Conservation (phyloP, 495 filamentous ascomycete species). For the Neurospora sp. region DNA sequence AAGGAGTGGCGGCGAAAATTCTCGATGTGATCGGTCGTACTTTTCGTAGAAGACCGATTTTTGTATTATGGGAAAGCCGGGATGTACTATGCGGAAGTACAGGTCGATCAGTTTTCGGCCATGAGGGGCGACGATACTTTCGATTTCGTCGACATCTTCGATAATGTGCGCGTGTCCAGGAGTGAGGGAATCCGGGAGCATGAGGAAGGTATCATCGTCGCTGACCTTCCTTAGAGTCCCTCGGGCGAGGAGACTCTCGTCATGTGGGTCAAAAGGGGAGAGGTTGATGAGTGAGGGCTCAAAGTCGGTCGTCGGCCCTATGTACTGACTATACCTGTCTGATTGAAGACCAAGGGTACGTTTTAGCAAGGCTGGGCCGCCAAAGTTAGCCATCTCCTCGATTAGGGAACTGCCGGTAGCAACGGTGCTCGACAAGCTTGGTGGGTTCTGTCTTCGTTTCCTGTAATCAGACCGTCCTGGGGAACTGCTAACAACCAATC, state of each 20-base stretch:
- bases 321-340: slow-evolving; percentile 53
- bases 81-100: slow-evolving; percentile 83
- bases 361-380: slow-evolving; percentile 48
- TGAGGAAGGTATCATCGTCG: slow-evolving; percentile 73
- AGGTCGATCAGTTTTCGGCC: slow-evolving; percentile 72
- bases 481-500: slow-evolving; percentile 38
- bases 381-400: slow-evolving; percentile 53
- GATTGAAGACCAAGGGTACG: slow-evolving; percentile 55
- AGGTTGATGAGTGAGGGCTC: slow-evolving; percentile 64
- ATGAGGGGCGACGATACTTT: slow-evolving; percentile 72
- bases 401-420: slow-evolving; percentile 40
- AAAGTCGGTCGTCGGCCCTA: slow-evolving; percentile 61
- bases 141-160: slow-evolving; percentile 67
- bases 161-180: slow-evolving; percentile 49
- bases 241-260: slow-evolving; percentile 57
- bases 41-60: slow-evolving; percentile 81
- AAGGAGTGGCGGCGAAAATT: slow-evolving; percentile 74
- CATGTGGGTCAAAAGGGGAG: slow-evolving; percentile 57
- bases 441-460: slow-evolving; percentile 39
- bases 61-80: slow-evolving; percentile 81
- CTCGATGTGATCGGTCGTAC: slow-evolving; percentile 62
- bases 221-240: slow-evolving; percentile 71
- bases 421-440: slow-evolving; percentile 43
- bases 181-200: slow-evolving; percentile 56
- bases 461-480: slow-evolving; percentile 45